These are phyloP conservation scores for Primulina huaijiensis DNA, from an alignment of 257 asterid genomes.

Conservation along the genomic window DNA sequence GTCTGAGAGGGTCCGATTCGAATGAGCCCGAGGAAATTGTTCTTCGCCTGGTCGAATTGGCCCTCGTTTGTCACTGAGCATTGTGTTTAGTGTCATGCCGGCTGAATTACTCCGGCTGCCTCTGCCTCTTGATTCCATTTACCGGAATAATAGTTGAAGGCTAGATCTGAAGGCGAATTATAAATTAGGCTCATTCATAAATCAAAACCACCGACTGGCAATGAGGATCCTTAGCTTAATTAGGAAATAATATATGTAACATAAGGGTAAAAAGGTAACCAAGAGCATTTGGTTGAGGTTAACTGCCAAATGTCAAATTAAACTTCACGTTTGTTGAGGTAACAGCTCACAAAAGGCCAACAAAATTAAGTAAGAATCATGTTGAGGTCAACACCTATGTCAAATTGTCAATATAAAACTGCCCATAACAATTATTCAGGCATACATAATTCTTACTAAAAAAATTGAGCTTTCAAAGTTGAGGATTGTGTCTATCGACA, in stretches of 20 bases:
- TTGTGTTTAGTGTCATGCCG: neutral
- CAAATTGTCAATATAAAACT: too few relatives aligned
- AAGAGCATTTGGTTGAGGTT: neutral
- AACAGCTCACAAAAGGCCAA: neutral
- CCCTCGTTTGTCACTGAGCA: neutral
- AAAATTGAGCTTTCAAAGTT: neutral
- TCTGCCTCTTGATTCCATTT: neutral
- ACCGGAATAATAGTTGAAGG: neutral
- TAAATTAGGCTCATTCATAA: neutral
- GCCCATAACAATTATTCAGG: too few relatives aligned
- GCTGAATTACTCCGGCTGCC: neutral
- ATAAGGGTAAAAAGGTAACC: neutral
- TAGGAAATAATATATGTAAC: too few relatives aligned
- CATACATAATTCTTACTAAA: too few relatives aligned
- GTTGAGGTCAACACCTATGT: too few relatives aligned
- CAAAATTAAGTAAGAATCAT: too few relatives aligned
- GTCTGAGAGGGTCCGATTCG: slow-evolving; percentile 54
- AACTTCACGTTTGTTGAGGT: neutral
- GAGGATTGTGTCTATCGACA: neutral
- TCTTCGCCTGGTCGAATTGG: neutral
- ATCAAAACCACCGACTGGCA: too few relatives aligned
- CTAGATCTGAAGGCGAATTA: neutral
- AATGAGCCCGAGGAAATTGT: slow-evolving; percentile 22
- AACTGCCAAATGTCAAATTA: neutral
- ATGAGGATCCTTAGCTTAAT: too few relatives aligned